Conservation (phyloP, 306 rosid genomes). For the Ormosia emarginata region DNA sequence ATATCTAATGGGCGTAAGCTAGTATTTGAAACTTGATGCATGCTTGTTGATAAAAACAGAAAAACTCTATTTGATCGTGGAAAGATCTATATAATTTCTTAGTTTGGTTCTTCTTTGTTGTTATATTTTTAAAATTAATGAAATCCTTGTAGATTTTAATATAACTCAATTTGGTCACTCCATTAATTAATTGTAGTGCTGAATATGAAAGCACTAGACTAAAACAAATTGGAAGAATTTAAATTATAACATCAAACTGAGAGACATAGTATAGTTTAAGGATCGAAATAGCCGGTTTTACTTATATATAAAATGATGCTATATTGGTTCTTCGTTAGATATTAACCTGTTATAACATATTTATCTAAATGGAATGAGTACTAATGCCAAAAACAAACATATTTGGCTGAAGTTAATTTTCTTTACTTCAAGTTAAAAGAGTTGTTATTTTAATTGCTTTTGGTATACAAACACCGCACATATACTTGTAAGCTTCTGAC, state of each 20-base stretch:
- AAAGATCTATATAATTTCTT: neutral
- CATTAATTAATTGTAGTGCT: neutral
- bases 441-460: conserved; percentile 18
- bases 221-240: neutral
- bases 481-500: conserved; percentile 16
- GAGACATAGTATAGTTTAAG: neutral
- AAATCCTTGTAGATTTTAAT: neutral
- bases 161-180: neutral
- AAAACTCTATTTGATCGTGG: neutral
- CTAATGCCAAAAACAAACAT: neutral
- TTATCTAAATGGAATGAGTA: neutral
- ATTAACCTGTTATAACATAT: neutral
- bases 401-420: conserved; percentile 12
- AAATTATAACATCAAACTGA: neutral
- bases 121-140: neutral
- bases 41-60: neutral
- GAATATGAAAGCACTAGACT: neutral
- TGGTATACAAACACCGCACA: neutral
- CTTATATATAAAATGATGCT: neutral
- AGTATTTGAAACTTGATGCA: neutral
- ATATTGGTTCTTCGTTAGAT: neutral
- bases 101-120: neutral
- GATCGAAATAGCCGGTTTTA: neutral
- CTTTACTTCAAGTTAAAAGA: conserved; percentile 2
- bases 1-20: neutral